These are phyloP conservation scores for Ambrosia hybrid DNA, from an alignment of 140 eudicot species.

Conservation along the genomic window DNA sequence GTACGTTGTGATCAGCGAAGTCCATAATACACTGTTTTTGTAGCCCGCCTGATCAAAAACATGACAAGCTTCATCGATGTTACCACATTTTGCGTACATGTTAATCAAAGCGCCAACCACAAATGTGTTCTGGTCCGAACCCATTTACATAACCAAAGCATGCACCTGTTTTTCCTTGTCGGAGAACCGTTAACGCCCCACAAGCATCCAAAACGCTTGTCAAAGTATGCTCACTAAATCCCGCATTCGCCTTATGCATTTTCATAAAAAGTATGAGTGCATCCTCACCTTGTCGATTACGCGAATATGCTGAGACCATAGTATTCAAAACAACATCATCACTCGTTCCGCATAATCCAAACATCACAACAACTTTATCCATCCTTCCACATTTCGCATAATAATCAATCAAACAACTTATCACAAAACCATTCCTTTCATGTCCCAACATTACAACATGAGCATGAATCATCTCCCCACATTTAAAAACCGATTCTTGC, in stretches of 20 bases:
- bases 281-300: slow-evolving; percentile 37
- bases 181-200: slow-evolving; percentile 43
- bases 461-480: slow-evolving; percentile 36
- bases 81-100: slow-evolving; percentile 52
- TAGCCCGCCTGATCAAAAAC: slow-evolving; percentile 30
- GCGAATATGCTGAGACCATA: slow-evolving; percentile 40
- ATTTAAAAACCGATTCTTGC: slow-evolving; percentile 35
- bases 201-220: slow-evolving; percentile 50
- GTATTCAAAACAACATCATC: slow-evolving; percentile 35
- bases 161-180: slow-evolving; percentile 47
- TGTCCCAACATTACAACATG: slow-evolving; percentile 44
- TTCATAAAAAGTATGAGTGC: slow-evolving; percentile 33
- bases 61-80: slow-evolving; percentile 38
- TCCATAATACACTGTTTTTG: slow-evolving; percentile 43
- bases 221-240: slow-evolving; percentile 37
- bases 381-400: slow-evolving; percentile 48
- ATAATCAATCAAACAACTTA: slow-evolving; percentile 42
- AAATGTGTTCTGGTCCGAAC: slow-evolving; percentile 37
- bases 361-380: slow-evolving; percentile 29
- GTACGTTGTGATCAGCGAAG: slow-evolving; percentile 45
- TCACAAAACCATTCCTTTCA: slow-evolving; percentile 34
- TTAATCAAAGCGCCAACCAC: slow-evolving; percentile 45
- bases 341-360: slow-evolving; percentile 16
- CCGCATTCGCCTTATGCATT: slow-evolving; percentile 22
- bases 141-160: slow-evolving; percentile 38